Evolutionary conservation across 23 red algal genomes (phyloP).

Genomic region (Gracilaria gracilis): DNA sequence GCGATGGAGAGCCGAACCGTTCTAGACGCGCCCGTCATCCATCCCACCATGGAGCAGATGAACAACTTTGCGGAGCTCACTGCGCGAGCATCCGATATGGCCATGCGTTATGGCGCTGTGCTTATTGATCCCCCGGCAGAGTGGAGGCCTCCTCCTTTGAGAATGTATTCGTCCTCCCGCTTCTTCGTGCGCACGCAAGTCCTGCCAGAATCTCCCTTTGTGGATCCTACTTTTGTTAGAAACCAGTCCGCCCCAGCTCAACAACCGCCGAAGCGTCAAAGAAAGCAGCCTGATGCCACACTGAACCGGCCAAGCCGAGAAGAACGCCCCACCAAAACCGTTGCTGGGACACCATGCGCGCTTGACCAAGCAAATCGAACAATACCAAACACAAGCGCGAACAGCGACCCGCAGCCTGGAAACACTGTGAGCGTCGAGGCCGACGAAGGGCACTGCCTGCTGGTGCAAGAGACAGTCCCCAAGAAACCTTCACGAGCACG

Average conservation of each 20-base stretch:
- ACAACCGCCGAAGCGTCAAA: neutral
- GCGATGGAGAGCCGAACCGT: neutral
- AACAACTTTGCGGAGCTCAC: conserved; percentile 34
- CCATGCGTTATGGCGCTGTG: conserved; percentile 40
- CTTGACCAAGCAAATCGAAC: no score
- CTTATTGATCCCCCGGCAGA: conserved; percentile 50
- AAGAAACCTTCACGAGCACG: neutral
- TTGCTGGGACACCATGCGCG: no score
- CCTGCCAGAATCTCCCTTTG: conserved; percentile 53
- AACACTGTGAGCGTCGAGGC: no score
- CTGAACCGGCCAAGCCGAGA: no score
- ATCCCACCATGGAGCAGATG: conserved; percentile 52
- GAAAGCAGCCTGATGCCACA: no score
- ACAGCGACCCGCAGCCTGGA: neutral
- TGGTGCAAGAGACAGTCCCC: neutral
- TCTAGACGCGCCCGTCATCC: conserved; percentile 15
- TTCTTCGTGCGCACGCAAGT: conserved; percentile 61
- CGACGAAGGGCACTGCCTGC: neutral
- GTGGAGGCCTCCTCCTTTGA: conserved; percentile 44
- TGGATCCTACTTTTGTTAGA: neutral
- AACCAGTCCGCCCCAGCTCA: neutral
- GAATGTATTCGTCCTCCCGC: conserved; percentile 25
- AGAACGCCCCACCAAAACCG: no score
- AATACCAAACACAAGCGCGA: no score
- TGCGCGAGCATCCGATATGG: conserved; percentile 36